Base-by-base conservation (phyloP, 202 grass and related monocot species). In the Tripidium arundinaceum region DNA sequence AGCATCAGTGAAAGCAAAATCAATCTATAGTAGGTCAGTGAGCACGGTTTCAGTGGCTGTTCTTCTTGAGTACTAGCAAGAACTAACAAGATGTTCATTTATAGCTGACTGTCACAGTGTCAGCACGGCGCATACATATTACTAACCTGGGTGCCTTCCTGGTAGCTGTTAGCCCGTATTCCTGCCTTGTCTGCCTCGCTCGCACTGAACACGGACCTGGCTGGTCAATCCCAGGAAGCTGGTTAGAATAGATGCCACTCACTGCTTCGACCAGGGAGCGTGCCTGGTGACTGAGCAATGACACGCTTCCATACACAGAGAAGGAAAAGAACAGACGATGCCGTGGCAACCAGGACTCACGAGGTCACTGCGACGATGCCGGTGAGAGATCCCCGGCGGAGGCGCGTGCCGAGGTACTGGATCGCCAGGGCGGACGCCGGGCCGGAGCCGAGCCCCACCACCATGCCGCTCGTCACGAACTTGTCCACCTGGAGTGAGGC, bases 1-100 rank as follows among this genome's bases (percentile, higher is more conserved):
- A 67, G 91, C 87, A 74, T 94, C 94, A 80, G 89, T 80, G 85
- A 98, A 98, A 65, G 89, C 94, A 92, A 98, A 92, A 83, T 98
- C 87, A 82, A 94, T 92, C 91, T 94, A 77, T 52, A 88, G 3
- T 45, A 46, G 25, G 25, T 65, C 38, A 83, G 58, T 59, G 79
- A 91, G 40, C 81, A 88, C 24, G 10, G 46, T 81, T 87, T 88
- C 67, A 82, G 68, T 31, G 1, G 36, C 12, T 85, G 27, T 64
- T 58, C 22, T 36, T 55, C 8, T 52, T 38, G 37, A 38, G 29
- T 31, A n/a, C n/a, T n/a, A n/a, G n/a, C n/a, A n/a, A n/a, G n/a
- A 33, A 50, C 16, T 19, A 50, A 50, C 6, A 50, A 19, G 16
- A n/a, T n/a, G n/a, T n/a, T n/a, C n/a, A n/a, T n/a, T n/a, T n/a